These are phyloP conservation scores for Ophiostoma triangulosporum DNA, from an alignment of 2,329 filamentous ascomycete genomes.

Conservation along the genomic window DNA sequence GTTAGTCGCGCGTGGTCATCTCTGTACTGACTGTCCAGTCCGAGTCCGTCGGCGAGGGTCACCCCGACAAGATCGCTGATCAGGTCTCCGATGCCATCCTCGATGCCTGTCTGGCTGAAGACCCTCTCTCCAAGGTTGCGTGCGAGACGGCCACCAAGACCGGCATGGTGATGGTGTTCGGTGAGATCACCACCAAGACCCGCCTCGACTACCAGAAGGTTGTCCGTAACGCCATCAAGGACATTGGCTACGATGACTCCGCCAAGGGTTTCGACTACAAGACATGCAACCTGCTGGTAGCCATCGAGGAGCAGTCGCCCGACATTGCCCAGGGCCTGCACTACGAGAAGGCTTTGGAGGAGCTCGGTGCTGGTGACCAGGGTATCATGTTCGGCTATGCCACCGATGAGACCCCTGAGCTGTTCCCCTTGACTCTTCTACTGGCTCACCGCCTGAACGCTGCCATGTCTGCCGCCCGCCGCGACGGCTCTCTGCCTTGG, in stretches of 20 bases:
- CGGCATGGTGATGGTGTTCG: conserved; percentile 98
- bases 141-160: conserved; percentile 99
- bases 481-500: conserved; percentile 81
- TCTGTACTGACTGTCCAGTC: conserved; percentile 40
- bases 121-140: conserved; percentile 96
- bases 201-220: conserved; percentile 95
- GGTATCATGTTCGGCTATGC: conserved; percentile 99
- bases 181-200: conserved; percentile 97
- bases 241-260: conserved; percentile 96
- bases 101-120: conserved; percentile 89
- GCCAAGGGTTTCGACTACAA: conserved; percentile 99
- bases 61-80: conserved; percentile 95
- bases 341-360: conserved; percentile 93
- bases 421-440: conserved; percentile 85
- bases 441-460: conserved; percentile 95
- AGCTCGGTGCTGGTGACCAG: conserved; percentile 97
- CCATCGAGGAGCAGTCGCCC: conserved; percentile 97
- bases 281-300: conserved; percentile 95
- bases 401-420: conserved; percentile 96
- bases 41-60: conserved; percentile 79
- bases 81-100: conserved; percentile 98
- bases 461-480: conserved; percentile 82
- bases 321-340: conserved; percentile 99
- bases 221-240: conserved; percentile 88
- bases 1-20: not conserved